Conservation (phyloP, 2,329 filamentous ascomycete species). For the Hymenoscyphus fructigenus region DNA sequence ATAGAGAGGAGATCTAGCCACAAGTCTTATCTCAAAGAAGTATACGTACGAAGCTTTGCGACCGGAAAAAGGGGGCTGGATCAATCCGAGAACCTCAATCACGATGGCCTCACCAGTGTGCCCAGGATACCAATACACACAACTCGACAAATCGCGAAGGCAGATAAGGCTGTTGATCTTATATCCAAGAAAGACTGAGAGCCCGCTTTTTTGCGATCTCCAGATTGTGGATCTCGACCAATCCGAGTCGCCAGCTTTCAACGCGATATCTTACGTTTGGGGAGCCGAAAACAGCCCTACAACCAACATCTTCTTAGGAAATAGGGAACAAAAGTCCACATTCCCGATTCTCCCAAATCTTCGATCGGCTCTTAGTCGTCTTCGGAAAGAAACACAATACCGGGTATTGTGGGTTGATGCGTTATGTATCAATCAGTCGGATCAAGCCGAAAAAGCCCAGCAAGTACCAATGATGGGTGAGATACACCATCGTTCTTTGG, state of each 20-base stretch:
- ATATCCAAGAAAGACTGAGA: neutral
- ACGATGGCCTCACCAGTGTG: too few relatives aligned
- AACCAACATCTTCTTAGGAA: neutral
- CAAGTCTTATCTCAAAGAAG: too few relatives aligned
- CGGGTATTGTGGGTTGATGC: neutral
- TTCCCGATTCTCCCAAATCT: neutral
- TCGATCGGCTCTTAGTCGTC: neutral
- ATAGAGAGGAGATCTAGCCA: too few relatives aligned
- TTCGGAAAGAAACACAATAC: neutral
- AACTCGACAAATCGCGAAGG: too few relatives aligned
- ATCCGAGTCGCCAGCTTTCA: neutral
- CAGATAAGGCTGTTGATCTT: neutral
- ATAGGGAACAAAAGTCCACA: neutral
- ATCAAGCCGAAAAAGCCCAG: neutral
- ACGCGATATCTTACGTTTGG: neutral
- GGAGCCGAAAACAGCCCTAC: neutral
- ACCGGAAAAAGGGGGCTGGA: too few relatives aligned
- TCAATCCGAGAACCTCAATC: too few relatives aligned
- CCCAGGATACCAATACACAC: too few relatives aligned
- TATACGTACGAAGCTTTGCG: too few relatives aligned
- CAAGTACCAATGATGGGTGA: neutral
- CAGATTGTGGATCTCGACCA: neutral
- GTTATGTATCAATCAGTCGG: neutral
- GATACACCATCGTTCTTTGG: neutral
- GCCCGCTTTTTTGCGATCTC: neutral